Base-by-base conservation (phyloP, 768 basidiomycete species). In the Mycena galericulata region DNA sequence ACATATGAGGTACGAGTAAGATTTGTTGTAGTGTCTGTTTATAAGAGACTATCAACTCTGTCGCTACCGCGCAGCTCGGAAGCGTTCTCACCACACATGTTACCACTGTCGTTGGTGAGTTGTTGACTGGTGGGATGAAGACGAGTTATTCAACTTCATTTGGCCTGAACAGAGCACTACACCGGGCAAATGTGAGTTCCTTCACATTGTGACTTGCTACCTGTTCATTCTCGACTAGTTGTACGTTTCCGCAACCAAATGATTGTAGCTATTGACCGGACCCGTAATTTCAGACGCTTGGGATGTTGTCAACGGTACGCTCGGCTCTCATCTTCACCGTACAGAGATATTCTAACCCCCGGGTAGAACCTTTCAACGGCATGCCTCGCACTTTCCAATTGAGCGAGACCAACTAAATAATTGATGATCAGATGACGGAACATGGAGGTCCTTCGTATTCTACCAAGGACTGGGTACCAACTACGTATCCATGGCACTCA, bases 1-100 rank as follows among this genome's bases (percentile, higher is more conserved):
- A 62, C 8, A 38, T 38, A 8, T 38, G 36, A 38, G 15, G 15
- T 15, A 38, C n/a, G n/a, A n/a, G n/a, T n/a, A n/a, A n/a, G n/a
- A n/a, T n/a, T n/a, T n/a, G n/a, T n/a, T n/a, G n/a, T n/a, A n/a
- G n/a, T n/a, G n/a, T n/a, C n/a, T n/a, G n/a, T n/a, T n/a, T n/a
- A n/a, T n/a, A n/a, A n/a, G 36, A 15, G 8, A 41, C 41, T 4
- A 41, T 5, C 41, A 41, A 41, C 17, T 9, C 41, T 20, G 17
- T 41, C 10, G 9, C 41, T 41, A 81, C 80, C 14, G 77, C 77
- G 1, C 81, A 82, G 4, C 75, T 87, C 32, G 77, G 78, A 11
- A 79, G 78, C 34, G 83, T 87, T 60, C 78, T 89, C 32, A 71
- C 81, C 65, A 84, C 78, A 40, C 87, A 89, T 72, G 83, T 84